Evolutionary conservation across 257 asterid species (phyloP), one percentile per base, ranked within the genome.

Genomic region (Forsythia suspensa): DNA sequence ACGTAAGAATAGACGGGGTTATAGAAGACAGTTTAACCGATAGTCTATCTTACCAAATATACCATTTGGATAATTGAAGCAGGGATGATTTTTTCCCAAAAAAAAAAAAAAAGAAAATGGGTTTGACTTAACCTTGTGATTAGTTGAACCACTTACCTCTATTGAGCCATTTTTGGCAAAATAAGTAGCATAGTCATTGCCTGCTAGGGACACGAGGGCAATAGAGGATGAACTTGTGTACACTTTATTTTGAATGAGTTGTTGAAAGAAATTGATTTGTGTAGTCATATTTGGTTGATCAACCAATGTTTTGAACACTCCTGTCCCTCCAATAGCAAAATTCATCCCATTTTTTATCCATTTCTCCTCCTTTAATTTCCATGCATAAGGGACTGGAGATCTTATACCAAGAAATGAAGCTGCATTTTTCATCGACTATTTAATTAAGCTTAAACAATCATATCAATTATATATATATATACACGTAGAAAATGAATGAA

Each of bases 261-360:
- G 91, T 80, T 89, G 87, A 36, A 92, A 86, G 24, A 75, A 71
- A 76, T 90, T 88, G 43, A 92, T 88, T 72, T 92, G 96, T 40
- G 89, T 78, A 18, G 93, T 89, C 94, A 92, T 89, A 83, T 90
- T 92, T 69, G 97, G 97, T 82, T 75, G 87, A 82, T 85, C 80
- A 75, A 84, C 89, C 76, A 79, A 16, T 1, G 96, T 90, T 63
- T 76, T 78, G 82, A 88, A 90, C 5, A 90, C 97, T 21, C 97
- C 96, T 0, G 94, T 89, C 73, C 97, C 97, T 74, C 94, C 96
- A 36, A 87, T 70, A 1, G 97, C 97, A 74, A 86, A 92, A 75
- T 92, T 92, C 3, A 92, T 78, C 18, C 97, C 97, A 51, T 84
- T 36, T 48, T 29, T 13, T 40, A 18, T 55, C 8, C 82, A 65